phyloP scores from a whole-genome alignment of 768 basidiomycete species.

The Russula vinacea region DNA sequence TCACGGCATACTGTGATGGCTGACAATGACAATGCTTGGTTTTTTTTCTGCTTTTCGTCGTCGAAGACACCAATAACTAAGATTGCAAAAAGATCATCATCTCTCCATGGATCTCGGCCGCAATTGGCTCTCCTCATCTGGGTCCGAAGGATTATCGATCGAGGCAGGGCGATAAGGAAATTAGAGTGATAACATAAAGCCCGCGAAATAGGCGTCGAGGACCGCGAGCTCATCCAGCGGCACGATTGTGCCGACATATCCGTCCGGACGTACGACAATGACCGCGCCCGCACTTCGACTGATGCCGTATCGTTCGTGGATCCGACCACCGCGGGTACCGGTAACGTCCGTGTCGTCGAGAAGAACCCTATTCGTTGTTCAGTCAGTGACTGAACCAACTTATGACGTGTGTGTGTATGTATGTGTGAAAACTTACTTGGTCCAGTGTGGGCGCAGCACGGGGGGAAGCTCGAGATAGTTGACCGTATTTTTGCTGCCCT shows the following conservation, averaged over 20 bases:
- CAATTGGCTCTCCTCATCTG: background rate
- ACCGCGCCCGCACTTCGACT: conserved; percentile 44
- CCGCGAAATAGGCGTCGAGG: conserved; percentile 48
- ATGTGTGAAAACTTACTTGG: conserved; percentile 37
- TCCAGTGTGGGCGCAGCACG: conserved; percentile 42
- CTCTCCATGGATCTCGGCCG: background rate
- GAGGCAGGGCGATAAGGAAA: background rate
- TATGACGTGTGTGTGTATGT: too few relatives aligned
- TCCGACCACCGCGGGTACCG: conserved; percentile 48
- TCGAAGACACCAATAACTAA: background rate
- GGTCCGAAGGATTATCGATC: background rate
- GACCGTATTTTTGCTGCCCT: conserved; percentile 38
- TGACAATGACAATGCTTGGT: background rate
- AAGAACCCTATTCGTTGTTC: conserved; percentile 45
- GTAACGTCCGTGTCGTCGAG: conserved; percentile 54
- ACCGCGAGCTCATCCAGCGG: conserved; percentile 44
- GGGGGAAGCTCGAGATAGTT: conserved; percentile 37
- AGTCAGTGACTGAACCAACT: too few relatives aligned
- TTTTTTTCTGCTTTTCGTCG: background rate
- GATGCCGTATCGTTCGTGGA: conserved; percentile 57
- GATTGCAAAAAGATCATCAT: background rate
- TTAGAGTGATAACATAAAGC: conserved; percentile 39
- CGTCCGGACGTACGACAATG: conserved; percentile 60
- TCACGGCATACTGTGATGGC: background rate
- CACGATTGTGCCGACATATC: conserved; percentile 58